Evolutionary conservation across 2,329 filamentous ascomycete species (phyloP).

Genomic region (Fusarium sp.): DNA sequence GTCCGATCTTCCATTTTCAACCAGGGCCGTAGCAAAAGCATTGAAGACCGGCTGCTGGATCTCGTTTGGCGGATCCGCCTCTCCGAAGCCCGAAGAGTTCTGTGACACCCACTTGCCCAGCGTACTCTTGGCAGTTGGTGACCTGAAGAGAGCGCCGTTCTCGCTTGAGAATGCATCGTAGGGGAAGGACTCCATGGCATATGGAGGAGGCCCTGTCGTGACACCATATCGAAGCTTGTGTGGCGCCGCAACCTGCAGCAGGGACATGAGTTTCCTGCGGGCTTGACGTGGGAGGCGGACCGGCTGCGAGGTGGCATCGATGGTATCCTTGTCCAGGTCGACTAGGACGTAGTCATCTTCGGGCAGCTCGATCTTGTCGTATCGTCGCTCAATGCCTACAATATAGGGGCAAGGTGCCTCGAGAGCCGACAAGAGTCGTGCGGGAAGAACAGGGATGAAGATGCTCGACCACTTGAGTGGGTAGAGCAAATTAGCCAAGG

Average conservation of each 20-base stretch:
- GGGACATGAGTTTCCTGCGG: slow-evolving; percentile 83
- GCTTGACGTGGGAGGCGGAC: slow-evolving; percentile 84
- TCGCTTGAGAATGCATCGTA: slow-evolving; percentile 90
- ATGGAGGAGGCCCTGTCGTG: slow-evolving; percentile 84
- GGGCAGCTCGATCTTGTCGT: slow-evolving; percentile 83
- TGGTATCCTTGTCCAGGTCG: slow-evolving; percentile 88
- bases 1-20: slow-evolving; percentile 71
- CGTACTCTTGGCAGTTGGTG: slow-evolving; percentile 72
- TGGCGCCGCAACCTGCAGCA: slow-evolving; percentile 88
- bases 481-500: slow-evolving; percentile 85
- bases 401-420: slow-evolving; percentile 98
- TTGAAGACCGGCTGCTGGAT: slow-evolving; percentile 80
- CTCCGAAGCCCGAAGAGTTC: slow-evolving; percentile 87
- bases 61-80: slow-evolving; percentile 61
- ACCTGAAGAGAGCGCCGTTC: slow-evolving; percentile 78
- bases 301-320: slow-evolving; percentile 84
- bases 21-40: slow-evolving; percentile 80
- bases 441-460: slow-evolving; percentile 89
- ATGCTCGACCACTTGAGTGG: slow-evolving; percentile 93
- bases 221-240: slow-evolving; percentile 89
- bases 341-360: slow-evolving; percentile 96
- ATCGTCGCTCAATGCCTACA: slow-evolving; percentile 91
- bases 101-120: slow-evolving; percentile 87
- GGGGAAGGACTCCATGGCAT: slow-evolving; percentile 91
- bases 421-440: slow-evolving; percentile 84